Base-by-base conservation (phyloP, 2,329 filamentous ascomycete genomes). In the Fusarium chaquense region DNA sequence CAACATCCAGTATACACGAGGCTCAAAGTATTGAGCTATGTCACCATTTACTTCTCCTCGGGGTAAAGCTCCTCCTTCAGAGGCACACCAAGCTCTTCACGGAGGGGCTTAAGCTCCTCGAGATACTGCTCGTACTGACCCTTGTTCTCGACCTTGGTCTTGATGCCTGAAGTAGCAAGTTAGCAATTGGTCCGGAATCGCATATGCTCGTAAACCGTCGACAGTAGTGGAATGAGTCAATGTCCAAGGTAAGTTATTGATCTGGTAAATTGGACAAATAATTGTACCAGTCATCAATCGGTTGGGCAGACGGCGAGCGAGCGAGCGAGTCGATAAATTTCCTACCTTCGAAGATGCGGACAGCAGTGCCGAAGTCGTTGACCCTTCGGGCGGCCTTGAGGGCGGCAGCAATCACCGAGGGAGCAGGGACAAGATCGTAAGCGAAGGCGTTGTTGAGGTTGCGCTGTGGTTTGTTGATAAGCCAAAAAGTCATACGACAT, bases 371-470 rank as follows among this genome's bases (percentile, higher is more conserved):
- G 86, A 91, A 98, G 87, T 99, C 96, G 84, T 99, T 98, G 81
- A 99, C 96, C 82, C 96, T 89, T 82, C 96, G 89, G 75, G 96
- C 96, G 76, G 96, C 96, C 84, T 91, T 94, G 77, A 99, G 89
- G 72, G 96, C 96, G 77, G 96, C 94, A 77, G 89, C 89, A 82
- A 98, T 89, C 80, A 99, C 96, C 75, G 93, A 90, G 72, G 95
- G 90, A 45, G 95, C 96, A 79, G 97, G 96, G 74, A 99, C 96
- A 78, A 99, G 91, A 90, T 99, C 96, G 91, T 99, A 99, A 80
- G 96, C 96, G 85, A 99, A 99, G 81, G 94, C 95, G 86, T 99
- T 99, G 91, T 99, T 99, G 80, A 97, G 88, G 87, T 97, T 97
- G 83, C 94, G 93, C 86, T 89, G 76, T 62, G 53, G 57, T 62